These are phyloP conservation scores for Pseudozyma pruni DNA, from an alignment of 1,284 basidiomycete genomes.

Conservation along the genomic window DNA sequence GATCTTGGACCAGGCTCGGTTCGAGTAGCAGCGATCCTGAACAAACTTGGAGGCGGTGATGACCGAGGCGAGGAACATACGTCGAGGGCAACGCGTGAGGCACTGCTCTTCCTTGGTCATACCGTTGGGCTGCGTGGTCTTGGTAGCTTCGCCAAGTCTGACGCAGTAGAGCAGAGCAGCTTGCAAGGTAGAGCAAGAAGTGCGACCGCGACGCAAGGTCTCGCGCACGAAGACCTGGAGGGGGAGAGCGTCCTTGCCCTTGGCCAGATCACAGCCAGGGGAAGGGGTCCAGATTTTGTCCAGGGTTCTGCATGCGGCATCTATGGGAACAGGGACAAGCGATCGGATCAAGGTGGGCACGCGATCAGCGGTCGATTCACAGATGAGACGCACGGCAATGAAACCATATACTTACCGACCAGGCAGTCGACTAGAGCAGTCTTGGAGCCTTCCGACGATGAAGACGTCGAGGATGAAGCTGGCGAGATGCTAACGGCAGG, in stretches of 20 bases:
- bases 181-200: slow-evolving; percentile 64
- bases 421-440: slow-evolving; percentile 52
- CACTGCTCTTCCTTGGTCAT: slow-evolving; percentile 40
- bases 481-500: slow-evolving; percentile 23
- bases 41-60: slow-evolving; percentile 91
- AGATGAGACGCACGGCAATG: no score
- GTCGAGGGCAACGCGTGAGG: slow-evolving; percentile 75
- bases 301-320: slow-evolving; percentile 46
- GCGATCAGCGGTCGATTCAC: no score
- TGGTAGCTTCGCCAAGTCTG: slow-evolving; percentile 45
- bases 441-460: slow-evolving; percentile 34
- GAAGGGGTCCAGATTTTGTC: slow-evolving; percentile 47
- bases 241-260: slow-evolving; percentile 52
- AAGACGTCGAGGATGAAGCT: slow-evolving; percentile 24
- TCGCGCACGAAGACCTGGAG: slow-evolving; percentile 64
- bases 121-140: slow-evolving; percentile 16
- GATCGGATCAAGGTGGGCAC: not conserved
- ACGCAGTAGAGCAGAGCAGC: slow-evolving; percentile 64
- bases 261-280: slow-evolving; percentile 38
- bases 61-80: slow-evolving; percentile 85
- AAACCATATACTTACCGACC: slow-evolving; percentile 51
- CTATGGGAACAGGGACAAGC: slow-evolving; percentile 9
- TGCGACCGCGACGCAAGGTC: slow-evolving; percentile 63
- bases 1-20: slow-evolving; percentile 84
- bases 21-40: slow-evolving; percentile 91